Base-by-base conservation (phyloP, 306 rosid genomes). In the Corylus americana region DNA sequence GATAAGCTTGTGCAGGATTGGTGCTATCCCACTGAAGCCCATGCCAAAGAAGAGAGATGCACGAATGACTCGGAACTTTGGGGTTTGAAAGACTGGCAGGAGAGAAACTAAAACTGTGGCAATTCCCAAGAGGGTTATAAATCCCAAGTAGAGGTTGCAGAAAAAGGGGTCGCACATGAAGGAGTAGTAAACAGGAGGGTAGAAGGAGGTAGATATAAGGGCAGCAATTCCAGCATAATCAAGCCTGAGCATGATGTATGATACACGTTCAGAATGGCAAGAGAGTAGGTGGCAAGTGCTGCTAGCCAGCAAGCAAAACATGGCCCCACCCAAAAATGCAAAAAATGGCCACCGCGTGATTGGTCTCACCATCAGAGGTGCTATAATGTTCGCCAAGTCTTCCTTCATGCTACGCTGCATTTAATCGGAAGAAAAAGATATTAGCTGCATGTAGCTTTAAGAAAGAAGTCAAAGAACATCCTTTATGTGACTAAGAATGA, bases 221-320 rank as follows among this genome's bases (percentile, higher is more conserved):
- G 98, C 97, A 1, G 98, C 97, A 76, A 95, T 95, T 86, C 99
- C 99, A n/a, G 98, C 97, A 70, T 95, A 93, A 86, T 95, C 99
- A 8, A 95, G 93, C 85, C 99, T 88, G 44, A 93, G 94, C 97
- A 93, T 93, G 77, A 95, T 88, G 85, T 90, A 95, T 0, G 96
- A 86, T 68, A 90, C 29, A 7, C 96, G 96, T 85, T 90, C 86
- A 1, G 99, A 95, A 84, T 93, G 98, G 85, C 99, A 95, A 20
- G 94, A 93, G 81, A 95, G 85, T 44, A 95, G 99, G 82, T 95
- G 99, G 86, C 99, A 95, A 22, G 84, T 47, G 82, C 98, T 95
- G 92, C 99, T 95, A 17, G 94, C 85, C 27, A 95, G 91, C 89
- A 95, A 86, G 88, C 98, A 95, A 82, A 95, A 95, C 99, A 95